A percentile compares a stretch with the other conserved stretches of the same genome.
phyloP scores from a whole-genome alignment of 768 basidiomycete genomes.

The Mycena capillaripes region DNA sequence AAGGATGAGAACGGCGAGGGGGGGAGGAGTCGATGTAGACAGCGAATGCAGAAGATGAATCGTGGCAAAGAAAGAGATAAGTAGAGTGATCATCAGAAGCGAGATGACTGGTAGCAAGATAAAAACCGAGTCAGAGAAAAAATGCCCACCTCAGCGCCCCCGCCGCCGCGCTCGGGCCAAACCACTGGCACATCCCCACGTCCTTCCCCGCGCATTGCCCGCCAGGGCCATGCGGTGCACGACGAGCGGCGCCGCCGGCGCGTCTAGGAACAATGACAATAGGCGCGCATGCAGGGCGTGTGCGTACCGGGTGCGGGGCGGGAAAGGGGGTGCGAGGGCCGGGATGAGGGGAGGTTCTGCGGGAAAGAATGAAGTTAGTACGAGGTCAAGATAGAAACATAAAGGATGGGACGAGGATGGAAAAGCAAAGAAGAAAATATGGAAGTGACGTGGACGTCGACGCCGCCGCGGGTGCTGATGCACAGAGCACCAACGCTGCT shows the following conservation, averaged over 20 bases:
- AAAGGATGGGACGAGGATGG: neutral
- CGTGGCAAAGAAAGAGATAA: neutral
- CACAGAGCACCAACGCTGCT: neutral
- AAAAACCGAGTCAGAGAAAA: conserved; percentile 24
- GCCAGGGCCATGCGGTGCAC: conserved; percentile 84
- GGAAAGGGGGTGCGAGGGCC: conserved; percentile 5
- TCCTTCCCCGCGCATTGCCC: conserved; percentile 86
- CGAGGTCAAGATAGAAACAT: neutral
- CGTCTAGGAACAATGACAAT: conserved; percentile 82
- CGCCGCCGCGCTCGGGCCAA: conserved; percentile 84
- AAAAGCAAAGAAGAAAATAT: neutral
- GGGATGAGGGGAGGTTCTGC: conserved; percentile 17
- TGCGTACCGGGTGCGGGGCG: conserved; percentile 56
- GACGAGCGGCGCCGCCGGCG: conserved; percentile 78
- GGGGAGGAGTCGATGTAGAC: neutral
- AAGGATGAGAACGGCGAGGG: neutral
- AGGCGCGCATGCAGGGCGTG: conserved; percentile 78
- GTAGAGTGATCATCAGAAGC: neutral
- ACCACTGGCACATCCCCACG: conserved; percentile 85
- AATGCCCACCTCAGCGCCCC: conserved; percentile 78
- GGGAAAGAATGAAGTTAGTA: neutral
- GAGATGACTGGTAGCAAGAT: neutral
- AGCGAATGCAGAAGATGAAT: neutral
- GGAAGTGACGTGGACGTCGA: neutral
- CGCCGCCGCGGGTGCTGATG: neutral